Base-by-base conservation (phyloP, 2,329 filamentous ascomycete genomes). In the Fusarium dlaminii region DNA sequence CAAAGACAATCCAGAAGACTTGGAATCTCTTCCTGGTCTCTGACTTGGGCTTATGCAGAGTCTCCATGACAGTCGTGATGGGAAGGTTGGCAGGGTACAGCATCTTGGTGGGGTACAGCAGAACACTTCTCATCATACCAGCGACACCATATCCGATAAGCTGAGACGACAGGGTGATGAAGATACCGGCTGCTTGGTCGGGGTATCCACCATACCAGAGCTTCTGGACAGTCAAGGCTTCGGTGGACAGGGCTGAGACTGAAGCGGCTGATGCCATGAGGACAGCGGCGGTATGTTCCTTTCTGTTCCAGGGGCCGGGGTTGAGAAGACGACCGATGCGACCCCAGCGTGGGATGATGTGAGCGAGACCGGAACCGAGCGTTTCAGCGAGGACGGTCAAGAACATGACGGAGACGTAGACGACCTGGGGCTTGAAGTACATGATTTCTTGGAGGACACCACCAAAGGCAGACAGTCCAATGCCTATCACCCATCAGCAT, bases 21-120 rank as follows among this genome's bases (percentile, higher is more conserved):
- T 80, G 79, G 43, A 87, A 75, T 3, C 81, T 81, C 62, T 82
- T 81, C 52, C 80, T 83, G 4, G 82, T 84, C 37, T 82, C 81
- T 0, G 71, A 81, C 14, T 63, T 63, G 40, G 76, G 68, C 40
- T 75, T 74, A 27, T 81, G 80, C 15, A 81, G 52, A 5, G 73
- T 80, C 62, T 81, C 78, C 55, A 81, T 62, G 17, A 81, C 57
- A 24, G 79, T 72, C 22, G 72, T 80, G 59, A 81, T 75, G 32
- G 80, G 80, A 13, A 81, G 24, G 45, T 76, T 84, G 42, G 55
- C 40, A 1, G 78, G 76, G 32, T 73, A 79, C 0, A 80, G 20
- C 79, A 88, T 86, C 64, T 85, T 85, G 22, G 84, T 86, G 2
- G 86, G 86, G 66, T 85, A 84, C 1, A 88, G 81, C 15, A 87